These are phyloP conservation scores for Penicillium antarcticum DNA, from an alignment of 495 filamentous ascomycete genomes.

Conservation along the genomic window DNA sequence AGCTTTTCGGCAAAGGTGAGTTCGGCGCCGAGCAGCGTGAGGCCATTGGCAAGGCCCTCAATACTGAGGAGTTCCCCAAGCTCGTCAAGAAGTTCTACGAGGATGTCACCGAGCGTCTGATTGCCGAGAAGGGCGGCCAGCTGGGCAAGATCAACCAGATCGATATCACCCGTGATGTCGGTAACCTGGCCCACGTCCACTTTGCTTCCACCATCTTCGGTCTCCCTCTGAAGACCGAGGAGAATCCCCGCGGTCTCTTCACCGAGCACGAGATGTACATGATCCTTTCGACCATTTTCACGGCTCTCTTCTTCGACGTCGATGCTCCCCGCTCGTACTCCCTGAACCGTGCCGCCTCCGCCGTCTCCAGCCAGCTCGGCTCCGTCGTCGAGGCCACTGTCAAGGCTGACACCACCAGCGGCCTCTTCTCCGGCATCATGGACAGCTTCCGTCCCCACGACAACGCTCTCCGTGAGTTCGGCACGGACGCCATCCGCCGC, in stretches of 20 bases:
- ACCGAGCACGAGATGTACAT: slow-evolving; percentile 77
- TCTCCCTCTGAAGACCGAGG: slow-evolving; percentile 68
- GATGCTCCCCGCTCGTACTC: slow-evolving; percentile 51
- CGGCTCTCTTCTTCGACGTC: slow-evolving; percentile 53
- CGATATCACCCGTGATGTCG: slow-evolving; percentile 76
- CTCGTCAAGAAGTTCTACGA: slow-evolving; percentile 56
- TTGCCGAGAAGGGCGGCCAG: slow-evolving; percentile 62
- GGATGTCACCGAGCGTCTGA: slow-evolving; percentile 59
- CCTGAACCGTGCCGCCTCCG: slow-evolving; percentile 59
- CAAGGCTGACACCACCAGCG: slow-evolving; percentile 57
- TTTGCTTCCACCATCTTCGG: slow-evolving; percentile 72
- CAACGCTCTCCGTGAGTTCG: slow-evolving; percentile 60
- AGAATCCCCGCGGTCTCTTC: slow-evolving; percentile 67
- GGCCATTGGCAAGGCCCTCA: slow-evolving; percentile 40
- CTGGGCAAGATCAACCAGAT: slow-evolving; percentile 58
- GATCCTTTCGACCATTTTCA: slow-evolving; percentile 66
- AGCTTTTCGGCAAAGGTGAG: slow-evolving; percentile 52
- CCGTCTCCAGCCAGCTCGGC: slow-evolving; percentile 61
- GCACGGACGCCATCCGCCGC: slow-evolving; percentile 64
- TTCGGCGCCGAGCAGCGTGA: slow-evolving; percentile 47
- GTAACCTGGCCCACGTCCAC: slow-evolving; percentile 67
- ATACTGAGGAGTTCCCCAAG: slow-evolving; percentile 46
- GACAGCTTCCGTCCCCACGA: slow-evolving; percentile 53
- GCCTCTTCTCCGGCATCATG: slow-evolving; percentile 54
- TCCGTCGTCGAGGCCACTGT: slow-evolving; percentile 60